phyloP scores from a whole-genome alignment of 108 stramenopile genomes.

The Cyclostephanos invisitatus region DNA sequence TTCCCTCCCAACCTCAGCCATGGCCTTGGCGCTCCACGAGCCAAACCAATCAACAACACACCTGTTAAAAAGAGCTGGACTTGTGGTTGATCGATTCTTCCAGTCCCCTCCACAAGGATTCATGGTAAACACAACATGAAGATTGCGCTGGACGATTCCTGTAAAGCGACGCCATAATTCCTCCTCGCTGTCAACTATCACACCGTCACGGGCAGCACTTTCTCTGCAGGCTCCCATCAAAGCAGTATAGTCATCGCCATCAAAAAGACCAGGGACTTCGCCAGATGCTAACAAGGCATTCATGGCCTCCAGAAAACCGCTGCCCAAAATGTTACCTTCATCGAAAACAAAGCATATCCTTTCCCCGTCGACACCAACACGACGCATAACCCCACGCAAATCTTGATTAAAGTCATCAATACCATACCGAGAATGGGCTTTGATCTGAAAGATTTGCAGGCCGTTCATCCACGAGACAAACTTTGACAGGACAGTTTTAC shows the following conservation, averaged over 20 bases:
- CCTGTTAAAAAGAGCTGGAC: slow-evolving; percentile 99
- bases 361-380: slow-evolving; percentile 96
- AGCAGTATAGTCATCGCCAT: slow-evolving; percentile 94
- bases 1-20: slow-evolving; percentile 88
- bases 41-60: slow-evolving; percentile 99
- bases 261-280: slow-evolving; percentile 99
- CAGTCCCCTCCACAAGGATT: slow-evolving; percentile 94
- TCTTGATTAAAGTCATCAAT: slow-evolving; percentile 97
- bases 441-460: slow-evolving; percentile 94
- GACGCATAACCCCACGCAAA: slow-evolving; percentile 87
- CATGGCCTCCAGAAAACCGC: slow-evolving; percentile 98
- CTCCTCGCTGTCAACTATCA: slow-evolving; percentile 92
- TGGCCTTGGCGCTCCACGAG: slow-evolving; percentile 91
- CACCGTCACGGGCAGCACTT: slow-evolving; percentile 80
- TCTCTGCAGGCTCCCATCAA: slow-evolving; percentile 93
- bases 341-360: slow-evolving; percentile 99
- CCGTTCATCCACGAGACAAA: slow-evolving; percentile 99
- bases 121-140: slow-evolving; percentile 99
- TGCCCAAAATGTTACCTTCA: slow-evolving; percentile 90
- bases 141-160: slow-evolving; percentile 89
- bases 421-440: slow-evolving; percentile 88
- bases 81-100: slow-evolving; percentile 95
- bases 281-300: slow-evolving; percentile 98
- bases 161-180: slow-evolving; percentile 94
- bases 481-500: slow-evolving; percentile 71